Evolutionary conservation across 2,329 filamentous ascomycete species (phyloP).

Genomic region (Cercospora sesami): DNA sequence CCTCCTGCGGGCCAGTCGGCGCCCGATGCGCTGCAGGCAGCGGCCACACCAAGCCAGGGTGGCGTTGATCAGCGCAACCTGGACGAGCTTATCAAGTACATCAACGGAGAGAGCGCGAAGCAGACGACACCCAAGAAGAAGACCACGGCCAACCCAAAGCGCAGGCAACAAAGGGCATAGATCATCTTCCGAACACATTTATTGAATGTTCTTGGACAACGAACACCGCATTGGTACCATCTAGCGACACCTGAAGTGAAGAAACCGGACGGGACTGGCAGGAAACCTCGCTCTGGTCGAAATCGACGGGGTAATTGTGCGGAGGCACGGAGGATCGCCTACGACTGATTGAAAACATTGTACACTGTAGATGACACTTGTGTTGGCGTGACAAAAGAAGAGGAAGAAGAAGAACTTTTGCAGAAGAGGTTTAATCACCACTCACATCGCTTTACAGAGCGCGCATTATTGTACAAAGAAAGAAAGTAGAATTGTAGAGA

Average conservation of each 20-base stretch:
- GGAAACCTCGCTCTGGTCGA: not conserved
- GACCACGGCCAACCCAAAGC: slow-evolving; percentile 50
- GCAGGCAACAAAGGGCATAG: slow-evolving; percentile 31
- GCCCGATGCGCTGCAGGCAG: slow-evolving; percentile 14
- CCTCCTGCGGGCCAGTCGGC: slow-evolving; percentile 52
- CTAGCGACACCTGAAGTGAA: not conserved
- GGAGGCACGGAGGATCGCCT: not conserved
- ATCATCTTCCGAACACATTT: not conserved
- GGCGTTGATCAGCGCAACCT: slow-evolving; percentile 67
- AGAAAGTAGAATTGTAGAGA: not conserved
- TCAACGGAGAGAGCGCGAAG: slow-evolving; percentile 66
- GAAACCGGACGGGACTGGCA: not conserved
- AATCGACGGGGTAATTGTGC: not conserved
- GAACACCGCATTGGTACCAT: not conserved
- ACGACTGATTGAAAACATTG: not conserved
- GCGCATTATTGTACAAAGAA: not conserved
- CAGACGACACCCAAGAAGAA: slow-evolving; percentile 49
- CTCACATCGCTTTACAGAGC: not conserved
- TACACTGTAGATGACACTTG: not conserved
- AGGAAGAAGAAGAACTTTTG: not conserved
- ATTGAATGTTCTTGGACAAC: not conserved
- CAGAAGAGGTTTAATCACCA: not conserved
- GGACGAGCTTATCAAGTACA: slow-evolving; percentile 90
- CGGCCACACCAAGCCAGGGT: slow-evolving; percentile 16
- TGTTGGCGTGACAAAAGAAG: not conserved